These are phyloP conservation scores for Sporothrix euskadiensis DNA, from an alignment of 2,329 filamentous ascomycete genomes.

Conservation along the genomic window DNA sequence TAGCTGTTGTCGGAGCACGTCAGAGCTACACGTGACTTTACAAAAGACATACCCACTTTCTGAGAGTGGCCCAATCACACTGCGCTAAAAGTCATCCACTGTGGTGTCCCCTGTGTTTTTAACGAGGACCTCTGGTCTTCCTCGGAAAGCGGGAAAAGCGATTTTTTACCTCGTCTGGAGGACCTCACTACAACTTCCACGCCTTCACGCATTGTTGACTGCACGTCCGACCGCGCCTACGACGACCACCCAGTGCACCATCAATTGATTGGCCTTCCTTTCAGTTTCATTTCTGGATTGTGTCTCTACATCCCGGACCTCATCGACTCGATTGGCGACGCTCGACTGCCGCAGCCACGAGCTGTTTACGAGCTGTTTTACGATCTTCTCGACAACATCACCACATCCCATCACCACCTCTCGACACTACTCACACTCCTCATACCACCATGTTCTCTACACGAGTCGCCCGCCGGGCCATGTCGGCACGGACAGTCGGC, in stretches of 20 bases:
- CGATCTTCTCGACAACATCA: too few species aligned
- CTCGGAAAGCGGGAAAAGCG: constrained; percentile 5
- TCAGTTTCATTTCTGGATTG: background rate
- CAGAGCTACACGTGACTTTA: constrained; percentile 7
- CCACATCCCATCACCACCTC: background rate
- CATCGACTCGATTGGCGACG: background rate
- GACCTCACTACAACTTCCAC: background rate
- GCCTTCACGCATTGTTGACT: too few species aligned
- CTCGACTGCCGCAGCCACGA: constrained; percentile 8
- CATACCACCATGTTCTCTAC: constrained; percentile 30
- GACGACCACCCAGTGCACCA: background rate
- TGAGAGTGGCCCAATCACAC: background rate
- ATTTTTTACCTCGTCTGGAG: constrained; percentile 17
- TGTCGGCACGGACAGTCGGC: constrained; percentile 22
- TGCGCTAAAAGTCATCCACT: constrained; percentile 24
- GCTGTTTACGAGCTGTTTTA: background rate
- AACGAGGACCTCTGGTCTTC: background rate
- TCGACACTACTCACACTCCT: background rate
- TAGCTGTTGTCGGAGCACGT: background rate
- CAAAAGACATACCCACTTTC: background rate
- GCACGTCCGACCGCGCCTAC: background rate
- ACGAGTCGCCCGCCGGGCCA: constrained; percentile 32
- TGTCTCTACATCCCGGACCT: background rate
- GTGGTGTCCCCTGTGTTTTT: constrained; percentile 17
- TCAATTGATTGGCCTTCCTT: background rate